phyloP scores from a whole-genome alignment of 768 basidiomycete genomes.

The Rhodotorula kratochvilovae region DNA sequence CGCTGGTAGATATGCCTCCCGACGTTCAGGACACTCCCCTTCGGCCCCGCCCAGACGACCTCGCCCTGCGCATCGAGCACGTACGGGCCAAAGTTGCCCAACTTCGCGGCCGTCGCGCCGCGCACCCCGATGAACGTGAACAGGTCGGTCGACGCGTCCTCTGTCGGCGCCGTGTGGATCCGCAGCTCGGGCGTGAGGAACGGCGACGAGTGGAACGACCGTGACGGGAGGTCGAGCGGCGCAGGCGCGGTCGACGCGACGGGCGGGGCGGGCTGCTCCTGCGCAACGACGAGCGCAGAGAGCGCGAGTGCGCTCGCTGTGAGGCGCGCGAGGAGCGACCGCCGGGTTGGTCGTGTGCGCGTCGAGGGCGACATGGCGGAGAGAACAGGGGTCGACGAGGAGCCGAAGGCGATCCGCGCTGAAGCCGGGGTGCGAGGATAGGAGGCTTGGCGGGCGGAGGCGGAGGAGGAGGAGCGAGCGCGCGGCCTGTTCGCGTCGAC shows the following conservation, averaged over 20 bases:
- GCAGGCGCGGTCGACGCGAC: no score
- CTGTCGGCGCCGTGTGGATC: neutral
- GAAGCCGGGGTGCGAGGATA: no score
- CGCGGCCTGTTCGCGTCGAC: no score
- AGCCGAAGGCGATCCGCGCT: no score
- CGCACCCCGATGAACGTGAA: constrained; percentile 3
- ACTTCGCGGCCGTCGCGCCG: neutral
- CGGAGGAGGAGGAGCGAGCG: no score
- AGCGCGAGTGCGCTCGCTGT: neutral
- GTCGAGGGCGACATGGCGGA: no score
- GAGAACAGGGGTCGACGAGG: no score
- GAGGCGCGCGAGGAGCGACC: neutral
- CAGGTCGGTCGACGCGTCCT: neutral
- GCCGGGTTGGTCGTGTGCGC: neutral
- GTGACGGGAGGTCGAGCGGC: neutral
- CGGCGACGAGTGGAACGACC: neutral
- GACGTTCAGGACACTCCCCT: constrained; percentile 2
- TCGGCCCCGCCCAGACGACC: neutral
- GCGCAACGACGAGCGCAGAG: neutral
- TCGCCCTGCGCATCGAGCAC: neutral
- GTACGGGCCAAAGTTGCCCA: neutral
- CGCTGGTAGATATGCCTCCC: neutral
- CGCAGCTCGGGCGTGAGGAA: neutral
- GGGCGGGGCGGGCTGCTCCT: neutral
- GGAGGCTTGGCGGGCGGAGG: no score